A percentile compares a stretch with the other conserved stretches of the same genome.
Evolutionary conservation across 1,139 yeast species (phyloP).

Genomic region (Tardiomyces blankii): DNA sequence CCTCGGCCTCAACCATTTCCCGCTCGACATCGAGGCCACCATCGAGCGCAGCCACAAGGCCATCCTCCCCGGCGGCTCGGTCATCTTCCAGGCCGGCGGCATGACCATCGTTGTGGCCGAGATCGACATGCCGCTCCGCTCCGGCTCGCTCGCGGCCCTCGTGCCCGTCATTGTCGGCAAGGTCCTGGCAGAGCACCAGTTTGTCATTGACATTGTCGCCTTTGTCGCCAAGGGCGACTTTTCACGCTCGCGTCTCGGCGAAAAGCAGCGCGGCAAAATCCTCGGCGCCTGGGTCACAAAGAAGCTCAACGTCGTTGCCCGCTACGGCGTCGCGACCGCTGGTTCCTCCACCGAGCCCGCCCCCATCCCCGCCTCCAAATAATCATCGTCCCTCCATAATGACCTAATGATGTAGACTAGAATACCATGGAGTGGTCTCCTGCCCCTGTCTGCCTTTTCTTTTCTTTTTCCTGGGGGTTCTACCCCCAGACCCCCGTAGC

Average conservation of each 20-base stretch:
- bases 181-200: conserved; percentile 69
- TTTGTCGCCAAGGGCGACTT: conserved; percentile 58
- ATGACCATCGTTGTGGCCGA: conserved; percentile 74
- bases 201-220: conserved; percentile 77
- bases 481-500: no score
- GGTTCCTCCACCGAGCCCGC: conserved; percentile 8
- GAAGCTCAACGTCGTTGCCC: conserved; percentile 26
- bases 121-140: conserved; percentile 31
- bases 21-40: conserved; percentile 27
- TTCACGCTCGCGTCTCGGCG: conserved; percentile 61
- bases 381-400: no score
- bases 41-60: conserved; percentile 34
- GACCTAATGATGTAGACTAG: neutral
- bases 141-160: conserved; percentile 48
- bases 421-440: neutral
- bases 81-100: conserved; percentile 77
- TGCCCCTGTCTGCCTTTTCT: neutral
- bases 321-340: conserved; percentile 25
- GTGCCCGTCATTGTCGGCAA: conserved; percentile 78
- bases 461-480: no score
- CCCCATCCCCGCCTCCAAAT: no score
- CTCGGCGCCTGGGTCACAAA: conserved; percentile 43
- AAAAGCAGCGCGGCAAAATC: conserved; percentile 64
- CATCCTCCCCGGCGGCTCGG: conserved; percentile 44
- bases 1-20: conserved; percentile 86